phyloP scores from a whole-genome alignment of 2,329 filamentous ascomycete genomes.

The Eutypella sp. region DNA sequence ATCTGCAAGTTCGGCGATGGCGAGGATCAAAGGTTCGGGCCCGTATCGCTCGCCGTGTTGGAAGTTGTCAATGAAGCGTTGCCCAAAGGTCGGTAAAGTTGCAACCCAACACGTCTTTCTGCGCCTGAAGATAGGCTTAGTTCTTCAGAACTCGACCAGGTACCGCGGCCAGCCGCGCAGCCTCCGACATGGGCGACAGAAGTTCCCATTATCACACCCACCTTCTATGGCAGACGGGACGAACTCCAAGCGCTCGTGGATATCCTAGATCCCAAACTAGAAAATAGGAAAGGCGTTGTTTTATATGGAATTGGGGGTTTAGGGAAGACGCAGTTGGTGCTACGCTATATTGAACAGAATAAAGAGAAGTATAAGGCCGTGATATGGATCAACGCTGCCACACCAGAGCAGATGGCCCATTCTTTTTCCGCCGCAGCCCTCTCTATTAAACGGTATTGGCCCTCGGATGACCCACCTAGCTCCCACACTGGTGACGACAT shows the following conservation, averaged over 20 bases:
- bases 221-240: background rate
- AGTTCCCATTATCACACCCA: background rate
- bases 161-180: no score
- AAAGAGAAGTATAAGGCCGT: background rate
- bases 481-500: background rate
- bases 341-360: background rate
- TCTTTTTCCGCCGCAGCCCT: background rate
- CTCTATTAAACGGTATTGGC: background rate
- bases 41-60: background rate
- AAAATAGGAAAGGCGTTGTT: background rate
- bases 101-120: no score
- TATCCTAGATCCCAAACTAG: background rate
- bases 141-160: no score
- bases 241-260: background rate
- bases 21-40: constrained; percentile 2
- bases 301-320: background rate
- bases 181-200: background rate
- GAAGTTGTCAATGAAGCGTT: no score
- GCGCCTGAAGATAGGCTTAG: no score
- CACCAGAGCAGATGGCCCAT: background rate
- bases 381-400: background rate
- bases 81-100: no score
- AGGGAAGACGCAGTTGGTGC: background rate
- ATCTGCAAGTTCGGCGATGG: constrained; percentile 4
- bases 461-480: background rate